These are phyloP conservation scores for Thelephora aurantiotincta DNA, from an alignment of 768 basidiomycete species.

Conservation along the genomic window DNA sequence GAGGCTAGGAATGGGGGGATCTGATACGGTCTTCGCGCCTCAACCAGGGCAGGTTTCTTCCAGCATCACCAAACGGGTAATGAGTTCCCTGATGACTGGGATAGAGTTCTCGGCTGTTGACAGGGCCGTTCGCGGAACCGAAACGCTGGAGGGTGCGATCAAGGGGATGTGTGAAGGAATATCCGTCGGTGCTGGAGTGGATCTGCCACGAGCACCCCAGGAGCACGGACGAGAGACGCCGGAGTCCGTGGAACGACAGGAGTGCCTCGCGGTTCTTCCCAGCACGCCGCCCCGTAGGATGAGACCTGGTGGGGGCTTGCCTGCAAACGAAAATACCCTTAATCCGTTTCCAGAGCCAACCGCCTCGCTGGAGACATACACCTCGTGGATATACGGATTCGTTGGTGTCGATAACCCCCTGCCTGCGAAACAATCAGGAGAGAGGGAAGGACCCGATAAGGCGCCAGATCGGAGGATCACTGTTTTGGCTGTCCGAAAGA, in stretches of 20 bases:
- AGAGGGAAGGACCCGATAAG: slow-evolving; percentile 4
- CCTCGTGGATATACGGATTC: slow-evolving; percentile 45
- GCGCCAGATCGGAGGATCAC: slow-evolving; percentile 26
- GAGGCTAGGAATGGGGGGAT: slow-evolving; percentile 10
- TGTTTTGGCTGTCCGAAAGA: slow-evolving; percentile 45
- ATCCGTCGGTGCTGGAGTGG: slow-evolving; percentile 5
- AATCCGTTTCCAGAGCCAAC: slow-evolving; percentile 58
- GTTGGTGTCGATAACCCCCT: slow-evolving; percentile 35
- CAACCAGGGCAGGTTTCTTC: slow-evolving; percentile 48
- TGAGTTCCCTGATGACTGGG: slow-evolving; percentile 52
- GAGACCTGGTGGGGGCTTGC: slow-evolving; percentile 13
- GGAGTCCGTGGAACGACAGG: slow-evolving; percentile 7
- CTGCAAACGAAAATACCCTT: slow-evolving; percentile 34
- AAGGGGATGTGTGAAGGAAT: slow-evolving; percentile 61
- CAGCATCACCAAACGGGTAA: slow-evolving; percentile 55
- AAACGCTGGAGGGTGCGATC: slow-evolving; percentile 54
- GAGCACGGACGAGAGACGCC: slow-evolving; percentile 9
- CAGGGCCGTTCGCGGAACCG: slow-evolving; percentile 52
- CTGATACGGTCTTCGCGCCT: slow-evolving; percentile 29
- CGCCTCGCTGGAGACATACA: slow-evolving; percentile 45
- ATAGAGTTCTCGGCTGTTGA: slow-evolving; percentile 66
- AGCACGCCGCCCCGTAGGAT: slow-evolving; percentile 31
- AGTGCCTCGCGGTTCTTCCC: slow-evolving; percentile 26
- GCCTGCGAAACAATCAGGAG: slow-evolving; percentile 13
- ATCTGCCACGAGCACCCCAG: slow-evolving; percentile 3